phyloP scores from a whole-genome alignment of 2,329 filamentous ascomycete genomes.

The Pezicula radicicola region DNA sequence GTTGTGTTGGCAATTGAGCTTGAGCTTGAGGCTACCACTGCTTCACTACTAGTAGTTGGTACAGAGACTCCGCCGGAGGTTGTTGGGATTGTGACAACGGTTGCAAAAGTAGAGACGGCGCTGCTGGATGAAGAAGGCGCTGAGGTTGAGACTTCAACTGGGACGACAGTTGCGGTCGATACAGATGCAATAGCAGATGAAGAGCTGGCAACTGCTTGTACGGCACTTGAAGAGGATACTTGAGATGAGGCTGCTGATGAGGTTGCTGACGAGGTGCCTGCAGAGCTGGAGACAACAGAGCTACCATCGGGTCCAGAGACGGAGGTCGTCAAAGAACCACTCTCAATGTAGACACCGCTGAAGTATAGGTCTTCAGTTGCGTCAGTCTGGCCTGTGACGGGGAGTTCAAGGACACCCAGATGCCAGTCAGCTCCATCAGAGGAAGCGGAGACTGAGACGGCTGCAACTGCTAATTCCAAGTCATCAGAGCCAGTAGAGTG shows the following conservation, averaged over 20 bases:
- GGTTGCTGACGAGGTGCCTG: background rate
- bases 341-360: constrained; percentile 69
- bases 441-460: constrained; percentile 56
- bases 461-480: constrained; percentile 55
- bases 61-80: no score
- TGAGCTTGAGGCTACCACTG: no score
- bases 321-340: constrained; percentile 40
- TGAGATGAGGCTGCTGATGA: background rate
- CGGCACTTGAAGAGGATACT: background rate
- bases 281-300: constrained; percentile 8
- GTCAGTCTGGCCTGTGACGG: constrained; percentile 52
- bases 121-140: no score
- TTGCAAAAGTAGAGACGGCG: no score
- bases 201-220: no score
- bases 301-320: constrained; percentile 32
- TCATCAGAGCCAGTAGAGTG: constrained; percentile 62
- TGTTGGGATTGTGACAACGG: no score
- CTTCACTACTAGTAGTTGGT: no score
- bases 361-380: constrained; percentile 66
- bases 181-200: no score
- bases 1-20: no score
- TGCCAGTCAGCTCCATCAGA: constrained; percentile 73
- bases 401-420: constrained; percentile 65
- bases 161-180: no score
- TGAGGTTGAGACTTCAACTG: no score